Percentiles rank a stretch among this genome's conserved stretches.
phyloP scores from a whole-genome alignment of 768 basidiomycete genomes.

The Nidularia sp. region DNA sequence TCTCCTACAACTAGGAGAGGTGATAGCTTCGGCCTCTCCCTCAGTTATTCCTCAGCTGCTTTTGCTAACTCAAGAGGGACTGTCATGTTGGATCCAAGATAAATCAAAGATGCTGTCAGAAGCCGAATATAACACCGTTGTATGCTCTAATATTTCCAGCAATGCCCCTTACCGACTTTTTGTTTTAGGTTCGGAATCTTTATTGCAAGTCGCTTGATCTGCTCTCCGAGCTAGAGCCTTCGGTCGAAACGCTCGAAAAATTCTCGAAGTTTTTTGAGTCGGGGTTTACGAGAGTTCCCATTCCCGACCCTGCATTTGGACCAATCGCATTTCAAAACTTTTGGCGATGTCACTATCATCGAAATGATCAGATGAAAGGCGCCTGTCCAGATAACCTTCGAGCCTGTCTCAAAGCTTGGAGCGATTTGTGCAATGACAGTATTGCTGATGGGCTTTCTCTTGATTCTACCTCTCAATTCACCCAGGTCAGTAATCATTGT shows the following conservation, averaged over 20 bases:
- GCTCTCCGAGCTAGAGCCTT: conserved; percentile 33
- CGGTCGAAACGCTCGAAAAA: conserved; percentile 31
- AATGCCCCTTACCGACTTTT: not conserved
- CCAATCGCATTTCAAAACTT: conserved; percentile 51
- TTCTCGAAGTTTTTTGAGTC: conserved; percentile 46
- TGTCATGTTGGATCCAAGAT: conserved; percentile 54
- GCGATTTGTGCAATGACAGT: conserved; percentile 44
- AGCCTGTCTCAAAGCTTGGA: conserved; percentile 39
- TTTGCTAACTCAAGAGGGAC: conserved; percentile 26
- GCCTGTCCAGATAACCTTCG: conserved; percentile 39
- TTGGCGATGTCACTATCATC: conserved; percentile 55
- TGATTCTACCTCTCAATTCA: not conserved
- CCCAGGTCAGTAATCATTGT: not conserved
- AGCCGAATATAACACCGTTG: conserved; percentile 43
- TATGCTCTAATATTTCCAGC: conserved; percentile 18
- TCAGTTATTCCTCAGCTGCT: conserved; percentile 29
- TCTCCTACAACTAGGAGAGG: conserved; percentile 25
- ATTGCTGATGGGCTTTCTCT: conserved; percentile 39
- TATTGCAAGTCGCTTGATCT: conserved; percentile 41
- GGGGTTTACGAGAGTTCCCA: conserved; percentile 37
- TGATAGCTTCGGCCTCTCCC: conserved; percentile 23
- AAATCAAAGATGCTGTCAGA: conserved; percentile 30
- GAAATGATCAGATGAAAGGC: conserved; percentile 25
- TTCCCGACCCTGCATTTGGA: conserved; percentile 42
- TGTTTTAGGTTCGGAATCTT: conserved; percentile 25